Percentiles rank a stretch among this genome's conserved stretches.
These are phyloP conservation scores for Viridothelium virens DNA, from an alignment of 495 filamentous ascomycete genomes.

Conservation along the genomic window DNA sequence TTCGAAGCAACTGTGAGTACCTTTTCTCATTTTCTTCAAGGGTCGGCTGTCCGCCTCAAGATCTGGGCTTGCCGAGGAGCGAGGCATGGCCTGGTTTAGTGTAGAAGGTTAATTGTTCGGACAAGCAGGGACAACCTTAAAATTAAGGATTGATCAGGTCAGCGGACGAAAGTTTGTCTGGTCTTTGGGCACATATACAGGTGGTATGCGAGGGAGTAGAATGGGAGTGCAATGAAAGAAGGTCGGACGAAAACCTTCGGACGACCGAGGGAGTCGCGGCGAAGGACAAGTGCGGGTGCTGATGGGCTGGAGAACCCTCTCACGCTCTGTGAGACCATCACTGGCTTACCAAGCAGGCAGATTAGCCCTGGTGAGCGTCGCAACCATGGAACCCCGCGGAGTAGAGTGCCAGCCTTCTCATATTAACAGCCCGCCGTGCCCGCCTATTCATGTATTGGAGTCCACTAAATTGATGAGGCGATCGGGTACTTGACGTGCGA, in stretches of 20 bases:
- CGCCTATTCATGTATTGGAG: no score
- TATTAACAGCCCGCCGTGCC: no score
- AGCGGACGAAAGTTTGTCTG: conserved; percentile 5
- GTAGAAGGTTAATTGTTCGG: background rate
- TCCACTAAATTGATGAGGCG: no score
- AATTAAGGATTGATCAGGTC: background rate
- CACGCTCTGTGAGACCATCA: background rate
- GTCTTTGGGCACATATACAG: background rate
- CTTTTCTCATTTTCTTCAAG: conserved; percentile 31
- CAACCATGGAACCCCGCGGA: no score
- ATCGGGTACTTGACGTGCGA: no score
- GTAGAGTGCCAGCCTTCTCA: no score
- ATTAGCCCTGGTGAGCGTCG: no score
- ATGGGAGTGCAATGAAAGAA: background rate
- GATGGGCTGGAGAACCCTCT: background rate
- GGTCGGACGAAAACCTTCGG: conserved; percentile 2
- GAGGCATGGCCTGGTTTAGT: background rate
- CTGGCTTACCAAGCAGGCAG: background rate
- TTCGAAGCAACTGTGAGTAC: conserved; percentile 34
- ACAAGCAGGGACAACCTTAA: background rate
- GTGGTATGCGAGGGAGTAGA: no score
- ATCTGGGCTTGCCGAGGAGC: background rate
- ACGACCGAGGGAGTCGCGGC: background rate
- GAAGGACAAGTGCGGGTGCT: no score
- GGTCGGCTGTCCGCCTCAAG: background rate